Conservation (phyloP, 2,329 filamentous ascomycete genomes). For the Phoma sp. region DNA sequence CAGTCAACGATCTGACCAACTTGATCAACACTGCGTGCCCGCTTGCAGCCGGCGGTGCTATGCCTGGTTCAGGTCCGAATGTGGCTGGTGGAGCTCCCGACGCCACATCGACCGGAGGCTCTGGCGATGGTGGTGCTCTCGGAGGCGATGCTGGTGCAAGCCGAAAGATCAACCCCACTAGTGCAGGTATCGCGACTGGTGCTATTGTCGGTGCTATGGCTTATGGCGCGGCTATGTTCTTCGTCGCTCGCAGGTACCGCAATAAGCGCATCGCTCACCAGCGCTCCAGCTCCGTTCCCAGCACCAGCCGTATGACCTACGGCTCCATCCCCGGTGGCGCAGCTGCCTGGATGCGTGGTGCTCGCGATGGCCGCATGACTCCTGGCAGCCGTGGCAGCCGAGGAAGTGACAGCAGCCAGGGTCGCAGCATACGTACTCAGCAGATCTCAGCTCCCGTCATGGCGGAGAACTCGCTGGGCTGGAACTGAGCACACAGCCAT, state of each 20-base stretch:
- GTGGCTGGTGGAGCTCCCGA: slow-evolving; percentile 50
- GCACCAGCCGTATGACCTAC: slow-evolving; percentile 63
- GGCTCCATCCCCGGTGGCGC: slow-evolving; percentile 51
- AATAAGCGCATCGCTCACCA: slow-evolving; percentile 79
- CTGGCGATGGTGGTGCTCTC: slow-evolving; percentile 56
- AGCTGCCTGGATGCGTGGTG: slow-evolving; percentile 56
- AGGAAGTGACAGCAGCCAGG: slow-evolving; percentile 64
- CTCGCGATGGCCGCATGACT: slow-evolving; percentile 47
- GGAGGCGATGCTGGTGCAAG: slow-evolving; percentile 58
- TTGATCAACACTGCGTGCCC: slow-evolving; percentile 87
- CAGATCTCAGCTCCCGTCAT: slow-evolving; percentile 90
- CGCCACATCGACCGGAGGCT: slow-evolving; percentile 37
- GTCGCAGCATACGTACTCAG: slow-evolving; percentile 67
- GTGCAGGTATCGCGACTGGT: slow-evolving; percentile 73
- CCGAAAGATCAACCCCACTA: slow-evolving; percentile 68
- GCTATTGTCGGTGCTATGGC: slow-evolving; percentile 78
- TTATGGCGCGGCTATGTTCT: slow-evolving; percentile 95
- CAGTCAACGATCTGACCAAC: slow-evolving; percentile 74
- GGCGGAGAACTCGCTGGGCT: slow-evolving; percentile 92
- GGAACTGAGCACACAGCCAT: slow-evolving; percentile 69
- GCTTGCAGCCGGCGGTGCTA: slow-evolving; percentile 58
- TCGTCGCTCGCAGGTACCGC: slow-evolving; percentile 88
- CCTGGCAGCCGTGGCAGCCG: slow-evolving; percentile 51
- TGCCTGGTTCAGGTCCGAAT: slow-evolving; percentile 49
- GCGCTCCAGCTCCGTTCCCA: slow-evolving; percentile 77